Evolutionary conservation across 306 rosid genomes (phyloP).

Genomic region (Casuarina equisetifolia): DNA sequence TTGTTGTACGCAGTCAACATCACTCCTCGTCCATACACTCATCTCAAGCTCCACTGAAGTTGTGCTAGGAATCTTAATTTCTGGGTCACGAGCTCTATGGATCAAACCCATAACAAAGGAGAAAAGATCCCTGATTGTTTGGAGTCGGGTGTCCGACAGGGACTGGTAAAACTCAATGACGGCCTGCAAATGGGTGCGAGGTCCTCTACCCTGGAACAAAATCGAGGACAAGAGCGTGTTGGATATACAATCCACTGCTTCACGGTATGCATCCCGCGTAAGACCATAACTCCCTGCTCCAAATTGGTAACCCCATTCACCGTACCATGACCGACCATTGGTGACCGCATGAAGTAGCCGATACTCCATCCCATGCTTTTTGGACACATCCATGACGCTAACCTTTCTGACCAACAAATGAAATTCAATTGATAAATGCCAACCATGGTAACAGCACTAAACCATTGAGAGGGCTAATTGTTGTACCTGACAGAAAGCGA

Average conservation of each 20-base stretch:
- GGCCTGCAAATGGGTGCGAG: constrained; percentile 42
- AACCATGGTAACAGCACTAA: not conserved
- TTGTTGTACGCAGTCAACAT: constrained; percentile 55
- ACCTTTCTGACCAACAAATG: constrained; percentile 47
- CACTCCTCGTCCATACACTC: constrained; percentile 47
- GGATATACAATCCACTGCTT: constrained; percentile 49
- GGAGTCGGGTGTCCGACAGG: constrained; percentile 42
- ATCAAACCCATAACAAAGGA: constrained; percentile 42
- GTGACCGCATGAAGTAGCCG: constrained; percentile 61
- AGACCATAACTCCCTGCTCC: constrained; percentile 73
- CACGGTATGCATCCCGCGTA: constrained; percentile 50
- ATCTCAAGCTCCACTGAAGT: constrained; percentile 21
- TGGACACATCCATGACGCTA: constrained; percentile 76
- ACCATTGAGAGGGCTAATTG: too few species aligned
- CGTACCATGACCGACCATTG: constrained; percentile 61
- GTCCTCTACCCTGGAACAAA: constrained; percentile 43
- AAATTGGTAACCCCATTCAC: constrained; percentile 75
- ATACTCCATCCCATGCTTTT: constrained; percentile 64
- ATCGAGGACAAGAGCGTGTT: constrained; percentile 42
- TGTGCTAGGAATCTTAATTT: not conserved
- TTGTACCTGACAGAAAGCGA: constrained; percentile 56
- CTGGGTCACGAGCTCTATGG: constrained; percentile 22
- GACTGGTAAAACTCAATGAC: constrained; percentile 60
- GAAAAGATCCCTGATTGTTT: constrained; percentile 60
- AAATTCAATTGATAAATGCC: not conserved